Conservation (phyloP, 352 stramenopile genomes). For the Globisporangium canariense region DNA sequence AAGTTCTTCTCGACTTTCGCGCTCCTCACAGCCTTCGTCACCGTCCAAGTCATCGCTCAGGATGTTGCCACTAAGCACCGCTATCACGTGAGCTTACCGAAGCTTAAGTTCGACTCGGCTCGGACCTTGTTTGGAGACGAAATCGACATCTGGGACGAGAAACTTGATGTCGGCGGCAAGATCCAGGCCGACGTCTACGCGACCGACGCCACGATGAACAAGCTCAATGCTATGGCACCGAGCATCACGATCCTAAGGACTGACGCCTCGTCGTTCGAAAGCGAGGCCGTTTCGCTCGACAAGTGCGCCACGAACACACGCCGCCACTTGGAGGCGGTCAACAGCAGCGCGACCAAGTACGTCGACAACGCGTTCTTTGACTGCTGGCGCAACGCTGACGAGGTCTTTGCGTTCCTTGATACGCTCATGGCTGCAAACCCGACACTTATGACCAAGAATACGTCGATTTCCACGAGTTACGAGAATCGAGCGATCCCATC, state of each 20-base stretch:
- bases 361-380: conserved; percentile 28
- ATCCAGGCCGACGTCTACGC: conserved; percentile 10
- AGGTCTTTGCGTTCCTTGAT: conserved; percentile 28
- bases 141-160: conserved; percentile 12
- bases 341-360: conserved; percentile 4
- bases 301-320: not conserved
- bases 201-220: conserved; percentile 7
- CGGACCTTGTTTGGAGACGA: conserved; percentile 4
- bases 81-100: conserved; percentile 30
- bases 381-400: conserved; percentile 24
- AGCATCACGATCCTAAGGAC: too few relatives aligned
- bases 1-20: conserved; percentile 25
- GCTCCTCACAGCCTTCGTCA: conserved; percentile 15
- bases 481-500: conserved; percentile 21
- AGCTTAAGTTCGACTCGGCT: conserved; percentile 16
- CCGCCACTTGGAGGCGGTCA: conserved; percentile 1
- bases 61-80: conserved; percentile 24
- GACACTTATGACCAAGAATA: conserved; percentile 13
- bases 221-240: not conserved
- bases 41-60: conserved; percentile 18
- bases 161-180: not conserved
- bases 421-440: conserved; percentile 13
- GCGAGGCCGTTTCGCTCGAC: not conserved
- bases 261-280: too few relatives aligned
- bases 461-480: conserved; percentile 12